Evolutionary conservation across 352 stramenopile species (phyloP), one percentile per base, ranked within the genome.

Genomic region (Phytophthora chlamydospora): DNA sequence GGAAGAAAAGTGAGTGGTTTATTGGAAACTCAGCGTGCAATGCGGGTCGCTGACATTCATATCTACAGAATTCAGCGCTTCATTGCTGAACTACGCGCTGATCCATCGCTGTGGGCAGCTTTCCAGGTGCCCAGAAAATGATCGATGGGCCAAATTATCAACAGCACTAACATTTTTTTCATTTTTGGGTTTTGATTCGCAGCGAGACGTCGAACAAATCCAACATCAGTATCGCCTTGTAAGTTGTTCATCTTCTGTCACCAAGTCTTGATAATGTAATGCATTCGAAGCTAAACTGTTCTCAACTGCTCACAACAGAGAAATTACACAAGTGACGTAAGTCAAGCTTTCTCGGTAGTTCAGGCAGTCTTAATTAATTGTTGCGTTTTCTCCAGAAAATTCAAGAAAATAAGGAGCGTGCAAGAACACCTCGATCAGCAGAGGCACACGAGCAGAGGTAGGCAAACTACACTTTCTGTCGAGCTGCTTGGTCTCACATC

Each of bases 1-100:
- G 33, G 66, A 78, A 34, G 61, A 74, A 4, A 73, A 46, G 66
- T 67, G 36, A 17, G 53, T 42, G 47, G 13, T 41, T 42, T 50
- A 9, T 42, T 11, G 4, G 2, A 48, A 2, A 34, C 7, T 48
- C 2, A 29, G 24, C 24, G 24, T 6, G 2, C 5, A 6, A 29
- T 6, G 24, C 24, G 24, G 4, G 24, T 51, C 12, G 27, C 14
- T 62, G 27, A 70, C 34, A 31, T 17, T 21, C 31, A 6, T 40
- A 29, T 44, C 9, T 48, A 12, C 41, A 91, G 82, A 33, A 85
- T 94, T 47, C 56, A 76, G 8, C 45, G 56, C 9, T 66, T 92
- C 12, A 60, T 94, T 21, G 66, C 68, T 29, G 78, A 91, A 5
- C 47, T 94, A 31, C 81, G 79, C 4, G 42, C 80, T 6, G 81